Evolutionary conservation across 2,329 filamentous ascomycete species (phyloP).

Genomic region (Didymellaceae sp.): DNA sequence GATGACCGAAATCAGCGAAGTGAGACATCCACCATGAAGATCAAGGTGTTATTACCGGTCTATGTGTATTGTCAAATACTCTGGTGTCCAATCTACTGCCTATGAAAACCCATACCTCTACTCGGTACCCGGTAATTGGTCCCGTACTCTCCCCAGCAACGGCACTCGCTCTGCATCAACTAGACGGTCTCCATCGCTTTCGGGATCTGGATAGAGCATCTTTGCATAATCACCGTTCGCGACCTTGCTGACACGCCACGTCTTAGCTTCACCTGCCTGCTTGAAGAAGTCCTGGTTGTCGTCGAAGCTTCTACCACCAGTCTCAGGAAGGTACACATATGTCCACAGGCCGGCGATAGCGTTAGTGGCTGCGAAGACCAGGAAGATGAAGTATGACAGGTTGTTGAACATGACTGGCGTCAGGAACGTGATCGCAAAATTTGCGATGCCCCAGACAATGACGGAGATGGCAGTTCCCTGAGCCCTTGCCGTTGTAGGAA

Average conservation of each 20-base stretch:
- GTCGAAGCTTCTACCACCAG: constrained; percentile 64
- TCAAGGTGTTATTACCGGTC: neutral
- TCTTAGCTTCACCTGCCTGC: constrained; percentile 58
- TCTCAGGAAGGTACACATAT: constrained; percentile 61
- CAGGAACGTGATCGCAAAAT: constrained; percentile 64
- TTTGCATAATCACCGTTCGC: constrained; percentile 58
- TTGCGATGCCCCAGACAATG: constrained; percentile 63
- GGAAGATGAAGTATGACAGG: constrained; percentile 64
- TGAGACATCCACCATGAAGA: neutral
- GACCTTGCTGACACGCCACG: constrained; percentile 62
- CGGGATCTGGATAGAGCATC: constrained; percentile 51
- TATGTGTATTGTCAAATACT: neutral
- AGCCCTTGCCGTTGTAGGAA: constrained; percentile 60
- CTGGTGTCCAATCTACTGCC: constrained; percentile 6
- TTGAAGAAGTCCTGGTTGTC: constrained; percentile 67
- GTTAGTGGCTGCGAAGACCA: constrained; percentile 63
- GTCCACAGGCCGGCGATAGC: constrained; percentile 63
- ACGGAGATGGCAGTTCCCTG: constrained; percentile 63
- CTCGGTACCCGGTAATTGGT: constrained; percentile 49
- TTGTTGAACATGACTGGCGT: constrained; percentile 67
- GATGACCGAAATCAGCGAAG: constrained; percentile 1
- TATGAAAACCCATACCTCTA: constrained; percentile 10
- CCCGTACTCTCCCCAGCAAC: constrained; percentile 52
- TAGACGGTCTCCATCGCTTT: constrained; percentile 39
- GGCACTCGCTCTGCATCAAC: constrained; percentile 55